These are phyloP conservation scores for Hypoxylon sp. DNA, from an alignment of 2,329 filamentous ascomycete genomes.

Conservation along the genomic window DNA sequence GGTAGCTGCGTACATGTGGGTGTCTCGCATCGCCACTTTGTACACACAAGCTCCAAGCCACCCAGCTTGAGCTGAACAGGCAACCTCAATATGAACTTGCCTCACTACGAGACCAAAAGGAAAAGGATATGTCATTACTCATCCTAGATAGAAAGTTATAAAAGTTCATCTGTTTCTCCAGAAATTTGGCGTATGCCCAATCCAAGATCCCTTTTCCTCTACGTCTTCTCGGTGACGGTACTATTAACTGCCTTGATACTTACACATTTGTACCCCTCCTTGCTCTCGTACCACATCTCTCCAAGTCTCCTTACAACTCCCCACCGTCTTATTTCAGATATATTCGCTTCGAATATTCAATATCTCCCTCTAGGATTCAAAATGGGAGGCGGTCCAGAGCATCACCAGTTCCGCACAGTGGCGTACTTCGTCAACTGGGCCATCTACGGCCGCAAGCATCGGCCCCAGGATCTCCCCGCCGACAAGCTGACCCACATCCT, in stretches of 20 bases:
- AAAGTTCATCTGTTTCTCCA: neutral
- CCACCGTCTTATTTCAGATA: conserved; percentile 23
- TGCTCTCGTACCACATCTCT: conserved; percentile 25
- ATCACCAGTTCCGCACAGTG: conserved; percentile 70
- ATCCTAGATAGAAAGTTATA: conserved; percentile 3
- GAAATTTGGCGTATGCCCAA: conserved; percentile 26
- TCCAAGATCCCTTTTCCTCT: conserved; percentile 30
- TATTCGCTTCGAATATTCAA: conserved; percentile 12
- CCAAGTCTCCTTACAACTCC: conserved; percentile 12
- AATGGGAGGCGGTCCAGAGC: conserved; percentile 62
- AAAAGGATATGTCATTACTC: conserved; percentile 9
- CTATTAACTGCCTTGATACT: conserved; percentile 45
- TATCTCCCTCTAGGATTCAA: conserved; percentile 25
- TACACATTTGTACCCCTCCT: conserved; percentile 41
- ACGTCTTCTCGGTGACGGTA: conserved; percentile 42
- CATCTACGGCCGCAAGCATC: conserved; percentile 87
- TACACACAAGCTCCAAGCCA: conserved; percentile 29
- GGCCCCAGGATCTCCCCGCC: conserved; percentile 85
- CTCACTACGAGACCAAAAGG: conserved; percentile 10
- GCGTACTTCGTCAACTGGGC: conserved; percentile 87
- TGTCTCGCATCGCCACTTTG: conserved; percentile 24
- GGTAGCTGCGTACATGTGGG: neutral
- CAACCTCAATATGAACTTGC: conserved; percentile 2
- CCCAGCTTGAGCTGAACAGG: conserved; percentile 17
- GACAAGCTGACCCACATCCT: conserved; percentile 90